phyloP scores from a whole-genome alignment of 768 basidiomycete genomes.

The Lyophyllum shimeji region DNA sequence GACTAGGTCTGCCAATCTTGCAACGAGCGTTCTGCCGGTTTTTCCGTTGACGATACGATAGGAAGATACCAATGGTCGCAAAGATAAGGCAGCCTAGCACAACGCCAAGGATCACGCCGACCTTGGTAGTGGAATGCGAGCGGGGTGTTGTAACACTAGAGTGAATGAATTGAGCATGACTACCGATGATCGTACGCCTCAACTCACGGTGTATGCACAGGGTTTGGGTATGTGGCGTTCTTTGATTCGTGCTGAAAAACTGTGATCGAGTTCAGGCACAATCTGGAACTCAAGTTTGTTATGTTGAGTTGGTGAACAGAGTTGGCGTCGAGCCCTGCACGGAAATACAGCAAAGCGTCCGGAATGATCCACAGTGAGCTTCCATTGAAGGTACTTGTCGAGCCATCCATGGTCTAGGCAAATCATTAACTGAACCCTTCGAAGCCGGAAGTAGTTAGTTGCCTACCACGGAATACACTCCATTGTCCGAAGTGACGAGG shows the following conservation, averaged over 20 bases:
- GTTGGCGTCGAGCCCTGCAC: constrained; percentile 16
- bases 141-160: background rate
- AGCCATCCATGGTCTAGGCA: constrained; percentile 17
- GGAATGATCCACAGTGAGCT: constrained; percentile 16
- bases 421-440: background rate
- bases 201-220: constrained; percentile 8
- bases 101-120: constrained; percentile 16
- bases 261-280: constrained; percentile 19
- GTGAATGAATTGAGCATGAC: background rate
- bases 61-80: constrained; percentile 4
- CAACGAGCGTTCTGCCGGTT: background rate
- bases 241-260: constrained; percentile 13
- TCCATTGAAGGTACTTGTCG: constrained; percentile 12
- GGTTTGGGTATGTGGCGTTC: background rate
- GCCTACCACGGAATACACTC: constrained; percentile 19
- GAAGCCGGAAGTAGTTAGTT: background rate
- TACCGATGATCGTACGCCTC: background rate
- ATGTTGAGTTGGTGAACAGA: constrained; percentile 14
- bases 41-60: constrained; percentile 10
- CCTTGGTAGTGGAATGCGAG: constrained; percentile 5
- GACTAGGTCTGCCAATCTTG: background rate
- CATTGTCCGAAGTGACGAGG: constrained; percentile 11
- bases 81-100: constrained; percentile 6
- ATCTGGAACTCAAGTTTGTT: constrained; percentile 13
- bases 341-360: constrained; percentile 19